These are phyloP conservation scores for Boletus vinaceobasis DNA, from an alignment of 768 basidiomycete species.

Conservation along the genomic window DNA sequence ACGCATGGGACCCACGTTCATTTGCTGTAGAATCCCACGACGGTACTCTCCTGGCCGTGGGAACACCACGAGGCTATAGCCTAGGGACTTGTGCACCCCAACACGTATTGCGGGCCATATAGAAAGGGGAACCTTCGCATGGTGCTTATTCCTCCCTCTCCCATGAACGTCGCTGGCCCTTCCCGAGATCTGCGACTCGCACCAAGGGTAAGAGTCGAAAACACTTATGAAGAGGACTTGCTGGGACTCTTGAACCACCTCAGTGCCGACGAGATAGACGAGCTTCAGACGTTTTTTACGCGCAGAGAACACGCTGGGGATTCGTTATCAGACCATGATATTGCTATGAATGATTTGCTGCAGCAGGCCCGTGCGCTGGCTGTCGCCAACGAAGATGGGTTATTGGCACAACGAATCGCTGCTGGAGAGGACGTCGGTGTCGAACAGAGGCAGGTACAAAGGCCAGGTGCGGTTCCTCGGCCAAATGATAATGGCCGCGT, in stretches of 20 bases:
- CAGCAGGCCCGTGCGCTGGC: slow-evolving; percentile 21
- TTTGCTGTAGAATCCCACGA: not conserved
- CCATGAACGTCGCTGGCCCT: slow-evolving; percentile 27
- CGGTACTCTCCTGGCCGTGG: too few relatives aligned
- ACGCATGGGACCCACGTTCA: too few relatives aligned
- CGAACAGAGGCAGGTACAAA: not conserved
- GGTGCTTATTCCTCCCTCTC: slow-evolving; percentile 9
- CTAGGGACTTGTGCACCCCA: too few relatives aligned
- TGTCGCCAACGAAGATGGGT: slow-evolving; percentile 17
- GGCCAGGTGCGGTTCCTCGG: not conserved
- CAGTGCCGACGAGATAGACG: slow-evolving; percentile 19
- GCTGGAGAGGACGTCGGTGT: slow-evolving; percentile 3
- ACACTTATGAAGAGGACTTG: slow-evolving; percentile 26
- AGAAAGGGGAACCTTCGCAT: not conserved
- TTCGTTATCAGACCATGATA: slow-evolving; percentile 20
- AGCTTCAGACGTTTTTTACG: slow-evolving; percentile 9
- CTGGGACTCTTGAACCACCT: slow-evolving; percentile 17
- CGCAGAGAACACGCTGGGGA: slow-evolving; percentile 3
- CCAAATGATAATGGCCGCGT: slow-evolving; percentile 1
- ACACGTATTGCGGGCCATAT: slow-evolving; percentile 3
- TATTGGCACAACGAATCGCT: slow-evolving; percentile 21
- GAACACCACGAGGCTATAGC: too few relatives aligned
- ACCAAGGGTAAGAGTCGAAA: slow-evolving; percentile 12
- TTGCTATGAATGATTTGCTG: slow-evolving; percentile 23
- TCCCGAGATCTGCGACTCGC: slow-evolving; percentile 11